Conservation (phyloP, 805 yeast species). For the Candida nanaspora region DNA sequence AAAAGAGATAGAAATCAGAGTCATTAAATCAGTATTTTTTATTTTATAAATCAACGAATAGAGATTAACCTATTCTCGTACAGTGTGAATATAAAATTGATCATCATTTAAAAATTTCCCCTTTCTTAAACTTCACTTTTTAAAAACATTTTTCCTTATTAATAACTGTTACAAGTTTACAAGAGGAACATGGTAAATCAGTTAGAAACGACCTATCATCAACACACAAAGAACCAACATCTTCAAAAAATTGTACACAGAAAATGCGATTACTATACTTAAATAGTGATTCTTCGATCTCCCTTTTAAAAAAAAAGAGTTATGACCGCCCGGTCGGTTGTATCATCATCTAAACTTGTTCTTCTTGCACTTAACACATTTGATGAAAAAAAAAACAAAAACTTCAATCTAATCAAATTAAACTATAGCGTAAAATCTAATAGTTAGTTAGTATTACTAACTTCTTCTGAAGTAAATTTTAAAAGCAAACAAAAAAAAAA, state of each 20-base stretch:
- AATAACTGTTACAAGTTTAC: no score
- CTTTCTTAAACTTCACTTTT: background rate
- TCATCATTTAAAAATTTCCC: slow-evolving; percentile 16
- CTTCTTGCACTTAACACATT: no score
- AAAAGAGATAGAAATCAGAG: slow-evolving; percentile 26
- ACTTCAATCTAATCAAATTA: background rate
- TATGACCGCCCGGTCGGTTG: slow-evolving; percentile 50
- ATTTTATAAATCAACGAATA: slow-evolving; percentile 27
- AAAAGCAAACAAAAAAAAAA: no score
- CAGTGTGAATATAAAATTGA: slow-evolving; percentile 46
- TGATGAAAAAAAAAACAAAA: no score
- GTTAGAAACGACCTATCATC: slow-evolving; percentile 39
- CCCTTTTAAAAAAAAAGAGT: slow-evolving; percentile 7
- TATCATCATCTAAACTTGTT: slow-evolving; percentile 22
- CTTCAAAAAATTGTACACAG: slow-evolving; percentile 45
- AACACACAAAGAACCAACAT: slow-evolving; percentile 36
- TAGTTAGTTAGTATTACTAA: slow-evolving; percentile 20
- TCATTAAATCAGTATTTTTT: slow-evolving; percentile 49
- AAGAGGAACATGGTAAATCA: background rate
- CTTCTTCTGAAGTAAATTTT: no score
- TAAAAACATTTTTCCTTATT: background rate
- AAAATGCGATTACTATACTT: slow-evolving; percentile 37
- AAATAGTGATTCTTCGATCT: slow-evolving; percentile 22
- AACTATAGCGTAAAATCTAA: background rate
- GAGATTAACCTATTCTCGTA: slow-evolving; percentile 31